Evolutionary conservation across 2,329 filamentous ascomycete genomes (phyloP).

Genomic region (Neofusicoccum sp.): DNA sequence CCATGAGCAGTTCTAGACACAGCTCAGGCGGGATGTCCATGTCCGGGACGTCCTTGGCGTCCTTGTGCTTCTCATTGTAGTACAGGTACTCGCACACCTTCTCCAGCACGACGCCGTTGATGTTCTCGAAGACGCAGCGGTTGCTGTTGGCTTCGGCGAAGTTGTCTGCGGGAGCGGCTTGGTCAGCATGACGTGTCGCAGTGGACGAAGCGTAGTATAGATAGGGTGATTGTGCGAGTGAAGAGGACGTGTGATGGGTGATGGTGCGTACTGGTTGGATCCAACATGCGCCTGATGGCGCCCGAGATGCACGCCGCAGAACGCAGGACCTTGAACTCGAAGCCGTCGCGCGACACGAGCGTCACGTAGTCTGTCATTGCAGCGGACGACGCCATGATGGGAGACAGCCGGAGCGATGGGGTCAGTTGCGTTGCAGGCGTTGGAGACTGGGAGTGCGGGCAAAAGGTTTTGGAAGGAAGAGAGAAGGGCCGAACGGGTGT

Average conservation of each 20-base stretch:
- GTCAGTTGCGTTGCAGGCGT: background rate
- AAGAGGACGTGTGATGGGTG: background rate
- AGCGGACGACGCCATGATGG: constrained; percentile 3
- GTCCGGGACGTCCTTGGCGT: constrained; percentile 71
- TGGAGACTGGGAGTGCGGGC: background rate
- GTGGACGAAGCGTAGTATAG: background rate
- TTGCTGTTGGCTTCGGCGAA: constrained; percentile 66
- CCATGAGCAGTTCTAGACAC: constrained; percentile 73
- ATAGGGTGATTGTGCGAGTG: background rate
- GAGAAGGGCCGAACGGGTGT: background rate
- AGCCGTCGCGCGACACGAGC: constrained; percentile 71
- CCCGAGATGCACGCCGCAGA: constrained; percentile 69
- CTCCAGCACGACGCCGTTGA: constrained; percentile 72
- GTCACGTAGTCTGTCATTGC: constrained; percentile 65
- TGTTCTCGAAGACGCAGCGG: constrained; percentile 67
- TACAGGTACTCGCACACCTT: constrained; percentile 82
- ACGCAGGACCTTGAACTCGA: constrained; percentile 72
- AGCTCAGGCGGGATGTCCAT: constrained; percentile 79
- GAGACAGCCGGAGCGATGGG: background rate
- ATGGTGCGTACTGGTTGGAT: constrained; percentile 56
- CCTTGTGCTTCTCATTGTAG: constrained; percentile 72
- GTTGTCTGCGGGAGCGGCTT: constrained; percentile 45
- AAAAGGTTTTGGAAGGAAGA: background rate
- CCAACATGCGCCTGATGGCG: constrained; percentile 72
- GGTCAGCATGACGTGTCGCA: background rate